Percentiles rank a stretch among this genome's conserved stretches.
Conservation (phyloP, 1,139 yeast species). For the Hemisphaericaspora xylanilytica region DNA sequence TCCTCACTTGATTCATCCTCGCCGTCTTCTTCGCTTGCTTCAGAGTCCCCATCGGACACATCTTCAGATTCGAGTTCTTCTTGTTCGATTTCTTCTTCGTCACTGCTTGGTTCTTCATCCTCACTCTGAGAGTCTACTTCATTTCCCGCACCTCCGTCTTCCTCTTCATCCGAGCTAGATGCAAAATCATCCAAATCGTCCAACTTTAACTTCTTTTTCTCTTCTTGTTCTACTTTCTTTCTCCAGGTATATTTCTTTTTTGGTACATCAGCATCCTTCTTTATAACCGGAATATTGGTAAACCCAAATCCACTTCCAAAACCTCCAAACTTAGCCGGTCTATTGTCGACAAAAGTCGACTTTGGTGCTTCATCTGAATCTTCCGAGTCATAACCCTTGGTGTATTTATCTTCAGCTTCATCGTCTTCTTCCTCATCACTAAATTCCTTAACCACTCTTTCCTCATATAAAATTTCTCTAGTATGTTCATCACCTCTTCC, state of each 20-base stretch:
- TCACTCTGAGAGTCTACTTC: neutral
- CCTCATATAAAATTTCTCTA: conserved; percentile 64
- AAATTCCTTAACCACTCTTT: conserved; percentile 67
- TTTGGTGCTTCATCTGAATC: conserved; percentile 24
- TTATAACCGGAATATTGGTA: conserved; percentile 48
- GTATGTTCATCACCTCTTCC: conserved; percentile 71
- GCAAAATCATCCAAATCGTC: conserved; percentile 44
- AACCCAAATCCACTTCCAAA: conserved; percentile 69
- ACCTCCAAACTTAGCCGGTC: conserved; percentile 66
- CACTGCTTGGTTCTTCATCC: conserved; percentile 19
- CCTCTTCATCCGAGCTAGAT: conserved; percentile 22
- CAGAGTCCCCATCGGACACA: conserved; percentile 12
- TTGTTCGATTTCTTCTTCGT: conserved; percentile 14
- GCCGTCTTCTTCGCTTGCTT: conserved; percentile 32
- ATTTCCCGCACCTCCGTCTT: conserved; percentile 10
- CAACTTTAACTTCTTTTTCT: conserved; percentile 28
- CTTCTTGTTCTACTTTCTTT: conserved; percentile 35
- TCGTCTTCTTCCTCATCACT: conserved; percentile 41
- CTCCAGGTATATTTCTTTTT: conserved; percentile 48
- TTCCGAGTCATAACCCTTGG: conserved; percentile 16
- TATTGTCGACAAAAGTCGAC: conserved; percentile 67
- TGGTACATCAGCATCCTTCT: conserved; percentile 13
- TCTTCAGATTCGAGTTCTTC: conserved; percentile 18
- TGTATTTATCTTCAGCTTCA: no score
- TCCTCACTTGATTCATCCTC: conserved; percentile 19